Percentiles rank a stretch among this genome's conserved stretches.
Conservation (phyloP, 352 stramenopile species). For the Phytophthora boehmeriae region DNA sequence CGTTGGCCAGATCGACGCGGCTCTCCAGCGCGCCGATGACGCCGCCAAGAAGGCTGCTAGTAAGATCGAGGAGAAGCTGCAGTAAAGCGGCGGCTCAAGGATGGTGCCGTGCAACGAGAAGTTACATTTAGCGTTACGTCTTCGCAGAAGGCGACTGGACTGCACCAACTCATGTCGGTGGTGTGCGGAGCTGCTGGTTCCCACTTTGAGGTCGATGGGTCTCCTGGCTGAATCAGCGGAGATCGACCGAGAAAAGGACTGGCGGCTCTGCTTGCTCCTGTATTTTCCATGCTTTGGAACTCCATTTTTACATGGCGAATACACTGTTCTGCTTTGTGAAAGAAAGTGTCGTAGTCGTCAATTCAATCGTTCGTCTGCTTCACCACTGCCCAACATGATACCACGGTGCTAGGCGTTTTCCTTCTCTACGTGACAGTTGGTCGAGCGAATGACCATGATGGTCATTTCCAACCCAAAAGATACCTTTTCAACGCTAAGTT, state of each 20-base stretch:
- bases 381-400: too few species aligned
- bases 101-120: slow-evolving; percentile 1
- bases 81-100: slow-evolving; percentile 25
- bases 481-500: too few species aligned
- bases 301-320: slow-evolving; percentile 34
- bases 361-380: too few species aligned
- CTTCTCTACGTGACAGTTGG: too few species aligned
- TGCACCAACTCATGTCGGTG: neutral
- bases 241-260: neutral
- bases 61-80: slow-evolving; percentile 54
- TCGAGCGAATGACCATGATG: too few species aligned
- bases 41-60: slow-evolving; percentile 53
- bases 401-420: too few species aligned
- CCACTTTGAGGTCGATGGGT: neutral
- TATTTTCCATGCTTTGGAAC: slow-evolving; percentile 30
- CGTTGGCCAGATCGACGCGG: slow-evolving; percentile 68
- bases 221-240: slow-evolving; percentile 1
- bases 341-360: too few species aligned
- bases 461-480: too few species aligned
- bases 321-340: slow-evolving; percentile 30
- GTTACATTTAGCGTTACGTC: neutral
- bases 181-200: slow-evolving; percentile 2
- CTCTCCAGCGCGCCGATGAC: slow-evolving; percentile 59
- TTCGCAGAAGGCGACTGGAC: neutral
- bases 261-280: slow-evolving; percentile 21